Base-by-base conservation (phyloP, 1,284 basidiomycete genomes). In the Trametes pubescens region DNA sequence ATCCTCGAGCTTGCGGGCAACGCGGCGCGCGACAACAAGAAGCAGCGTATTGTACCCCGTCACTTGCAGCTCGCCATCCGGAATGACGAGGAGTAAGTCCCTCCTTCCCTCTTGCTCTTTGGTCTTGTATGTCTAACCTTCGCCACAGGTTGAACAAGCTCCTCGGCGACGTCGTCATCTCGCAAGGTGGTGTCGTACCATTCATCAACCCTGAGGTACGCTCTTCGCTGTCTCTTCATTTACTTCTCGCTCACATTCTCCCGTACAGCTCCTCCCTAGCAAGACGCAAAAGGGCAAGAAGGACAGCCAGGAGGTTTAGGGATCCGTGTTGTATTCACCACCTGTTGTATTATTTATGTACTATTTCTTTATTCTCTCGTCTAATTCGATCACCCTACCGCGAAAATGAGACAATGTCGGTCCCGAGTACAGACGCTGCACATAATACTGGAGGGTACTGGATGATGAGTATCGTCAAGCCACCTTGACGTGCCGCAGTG, bases 1-100 rank as follows among this genome's bases (percentile, higher is more conserved):
- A 94, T 95, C 75, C 90, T 94, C 74, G 92, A 95, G 79, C 84
- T 95, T 60, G 93, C 93, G 67, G 93, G 92, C 73, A 94, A 94
- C 78, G 93, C 91, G 61, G 88, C 86, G 53, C 85, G 88, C 46
- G 89, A 91, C 74, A 91, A 91, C 85, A 91, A 91, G 85, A 89
- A 94, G 84, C 91, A 92, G 65, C 93, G 93, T 89, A 86, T 95
- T 74, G 91, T 94, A 24, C 93, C 93, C 67, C 88, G 93, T 76
- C 93, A 95, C 81, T 79, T 95, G 63, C 93, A 94, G 79, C 88
- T 95, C 71, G 93, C 93, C 72, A 94, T 95, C 82, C 86, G 92
- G 72, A 93, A 93, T 78, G 91, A 93, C 72, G 91, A 93, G 77
- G 91, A 93, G 87, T 86, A 59, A 37, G 82, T 80, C 2, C 34